phyloP scores from a whole-genome alignment of 768 basidiomycete genomes.

The Termitomyces sp. region DNA sequence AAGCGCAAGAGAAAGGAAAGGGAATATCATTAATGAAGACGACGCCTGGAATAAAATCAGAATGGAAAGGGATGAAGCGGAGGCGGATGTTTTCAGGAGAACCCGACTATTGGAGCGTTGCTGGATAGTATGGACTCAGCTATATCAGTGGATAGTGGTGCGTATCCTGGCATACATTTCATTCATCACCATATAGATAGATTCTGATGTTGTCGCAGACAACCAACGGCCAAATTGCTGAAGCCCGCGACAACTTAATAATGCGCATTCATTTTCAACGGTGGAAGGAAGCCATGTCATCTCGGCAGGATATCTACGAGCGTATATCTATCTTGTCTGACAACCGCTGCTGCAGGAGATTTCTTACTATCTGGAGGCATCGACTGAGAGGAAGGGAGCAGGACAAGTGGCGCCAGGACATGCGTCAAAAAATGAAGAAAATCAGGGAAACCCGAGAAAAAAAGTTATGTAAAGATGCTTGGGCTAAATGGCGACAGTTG shows the following conservation, averaged over 20 bases:
- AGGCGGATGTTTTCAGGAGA: slow-evolving; percentile 64
- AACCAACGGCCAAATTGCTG: slow-evolving; percentile 61
- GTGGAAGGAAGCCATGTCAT: slow-evolving; percentile 47
- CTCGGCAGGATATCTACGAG: slow-evolving; percentile 31
- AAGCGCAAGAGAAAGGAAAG: slow-evolving; percentile 34
- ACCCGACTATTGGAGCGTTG: slow-evolving; percentile 62
- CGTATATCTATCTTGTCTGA: slow-evolving; percentile 41
- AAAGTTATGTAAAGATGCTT: slow-evolving; percentile 50
- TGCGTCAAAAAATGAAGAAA: slow-evolving; percentile 64
- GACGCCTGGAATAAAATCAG: slow-evolving; percentile 77
- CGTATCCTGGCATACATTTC: slow-evolving; percentile 21
- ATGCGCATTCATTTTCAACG: slow-evolving; percentile 51
- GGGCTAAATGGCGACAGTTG: slow-evolving; percentile 62
- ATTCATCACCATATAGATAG: neutral
- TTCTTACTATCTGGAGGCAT: slow-evolving; percentile 47
- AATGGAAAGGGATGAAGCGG: slow-evolving; percentile 62
- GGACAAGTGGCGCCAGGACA: slow-evolving; percentile 57
- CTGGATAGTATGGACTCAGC: slow-evolving; percentile 72
- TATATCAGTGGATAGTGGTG: slow-evolving; percentile 70
- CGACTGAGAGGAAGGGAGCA: slow-evolving; percentile 51
- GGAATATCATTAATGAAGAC: slow-evolving; percentile 56
- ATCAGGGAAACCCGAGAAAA: slow-evolving; percentile 51
- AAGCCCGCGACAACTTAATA: slow-evolving; percentile 63
- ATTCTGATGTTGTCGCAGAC: slow-evolving; percentile 34
- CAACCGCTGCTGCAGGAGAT: slow-evolving; percentile 33